Conservation (phyloP, 2,329 filamentous ascomycete species). For the Arthroderma sp. region DNA sequence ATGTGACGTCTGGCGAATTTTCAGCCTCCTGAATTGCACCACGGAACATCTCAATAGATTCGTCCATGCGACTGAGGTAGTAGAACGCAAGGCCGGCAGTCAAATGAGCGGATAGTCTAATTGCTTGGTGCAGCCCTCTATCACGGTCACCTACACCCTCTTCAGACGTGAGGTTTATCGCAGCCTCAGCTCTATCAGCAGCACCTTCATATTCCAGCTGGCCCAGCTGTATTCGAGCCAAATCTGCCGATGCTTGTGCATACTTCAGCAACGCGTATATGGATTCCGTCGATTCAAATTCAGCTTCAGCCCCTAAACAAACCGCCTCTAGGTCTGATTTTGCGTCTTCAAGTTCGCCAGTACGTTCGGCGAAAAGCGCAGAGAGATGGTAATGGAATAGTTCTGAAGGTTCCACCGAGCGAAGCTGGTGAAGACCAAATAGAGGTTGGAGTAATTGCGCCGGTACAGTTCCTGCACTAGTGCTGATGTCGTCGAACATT, state of each 20-base stretch:
- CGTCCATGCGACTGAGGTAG: slow-evolving; percentile 52
- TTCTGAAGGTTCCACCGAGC: slow-evolving; percentile 57
- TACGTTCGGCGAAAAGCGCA: slow-evolving; percentile 70
- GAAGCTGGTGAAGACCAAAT: slow-evolving; percentile 75
- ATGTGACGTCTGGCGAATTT: slow-evolving; percentile 69
- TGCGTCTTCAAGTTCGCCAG: slow-evolving; percentile 54
- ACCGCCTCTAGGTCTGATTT: slow-evolving; percentile 53
- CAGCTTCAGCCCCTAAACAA: slow-evolving; percentile 58
- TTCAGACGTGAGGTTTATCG: slow-evolving; percentile 65
- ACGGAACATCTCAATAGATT: slow-evolving; percentile 68
- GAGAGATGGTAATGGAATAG: slow-evolving; percentile 64
- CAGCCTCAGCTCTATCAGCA: slow-evolving; percentile 66
- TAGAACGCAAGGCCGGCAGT: slow-evolving; percentile 77
- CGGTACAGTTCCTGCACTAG: slow-evolving; percentile 36
- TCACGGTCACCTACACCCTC: slow-evolving; percentile 52
- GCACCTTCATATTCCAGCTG: slow-evolving; percentile 53
- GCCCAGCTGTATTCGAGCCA: slow-evolving; percentile 72
- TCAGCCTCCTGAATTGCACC: slow-evolving; percentile 64
- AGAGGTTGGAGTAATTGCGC: slow-evolving; percentile 63
- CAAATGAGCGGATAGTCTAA: slow-evolving; percentile 71
- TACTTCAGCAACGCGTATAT: slow-evolving; percentile 60
- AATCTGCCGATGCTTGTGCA: slow-evolving; percentile 72
- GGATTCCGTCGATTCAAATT: slow-evolving; percentile 78
- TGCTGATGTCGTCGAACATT: slow-evolving; percentile 67
- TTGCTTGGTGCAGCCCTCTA: slow-evolving; percentile 51